Conservation (phyloP, 2,329 filamentous ascomycete species). For the Peltaster fructicola region DNA sequence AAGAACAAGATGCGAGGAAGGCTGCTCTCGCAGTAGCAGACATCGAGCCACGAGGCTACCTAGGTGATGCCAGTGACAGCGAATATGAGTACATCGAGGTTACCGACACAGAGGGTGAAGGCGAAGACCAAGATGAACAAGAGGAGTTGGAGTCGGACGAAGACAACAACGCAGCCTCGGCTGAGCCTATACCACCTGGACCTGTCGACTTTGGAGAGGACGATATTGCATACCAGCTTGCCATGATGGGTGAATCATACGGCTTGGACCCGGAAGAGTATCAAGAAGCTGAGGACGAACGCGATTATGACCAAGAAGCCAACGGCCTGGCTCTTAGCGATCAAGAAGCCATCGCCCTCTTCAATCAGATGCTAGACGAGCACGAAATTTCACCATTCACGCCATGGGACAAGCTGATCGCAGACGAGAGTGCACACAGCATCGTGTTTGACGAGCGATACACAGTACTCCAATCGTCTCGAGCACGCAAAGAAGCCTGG, state of each 20-base stretch:
- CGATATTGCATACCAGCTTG: conserved; percentile 83
- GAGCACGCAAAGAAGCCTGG: conserved; percentile 63
- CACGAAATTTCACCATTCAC: conserved; percentile 69
- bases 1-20: conserved; percentile 50
- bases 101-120: conserved; percentile 37
- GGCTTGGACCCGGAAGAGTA: conserved; percentile 62
- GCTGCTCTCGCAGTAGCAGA: conserved; percentile 19
- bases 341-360: conserved; percentile 59
- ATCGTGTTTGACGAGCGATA: conserved; percentile 79
- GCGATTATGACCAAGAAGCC: conserved; percentile 49
- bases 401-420: conserved; percentile 77
- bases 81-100: conserved; percentile 61
- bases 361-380: conserved; percentile 75
- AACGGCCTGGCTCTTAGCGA: conserved; percentile 54
- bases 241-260: conserved; percentile 75
- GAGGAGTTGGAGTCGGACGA: conserved; percentile 37
- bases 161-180: conserved; percentile 33
- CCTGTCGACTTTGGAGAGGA: conserved; percentile 76
- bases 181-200: conserved; percentile 20
- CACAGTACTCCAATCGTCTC: conserved; percentile 65
- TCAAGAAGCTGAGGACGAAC: conserved; percentile 38
- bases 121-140: conserved; percentile 26
- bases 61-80: conserved; percentile 43
- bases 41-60: conserved; percentile 5
- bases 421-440: conserved; percentile 43